phyloP scores from a whole-genome alignment of 1,284 basidiomycete genomes.

The Inonotus obliquus region DNA sequence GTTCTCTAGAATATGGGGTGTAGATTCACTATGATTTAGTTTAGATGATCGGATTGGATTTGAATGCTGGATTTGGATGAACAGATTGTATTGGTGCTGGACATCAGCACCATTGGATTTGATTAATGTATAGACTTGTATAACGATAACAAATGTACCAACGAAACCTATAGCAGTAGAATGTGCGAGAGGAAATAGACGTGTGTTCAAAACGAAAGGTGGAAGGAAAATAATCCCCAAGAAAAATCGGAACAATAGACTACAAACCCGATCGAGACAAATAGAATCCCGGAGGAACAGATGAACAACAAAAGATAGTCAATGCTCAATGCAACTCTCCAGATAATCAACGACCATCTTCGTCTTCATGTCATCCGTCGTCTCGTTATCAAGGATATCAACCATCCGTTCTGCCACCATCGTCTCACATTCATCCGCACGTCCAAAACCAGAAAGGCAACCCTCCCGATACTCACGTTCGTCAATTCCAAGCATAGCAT shows the following conservation, averaged over 20 bases:
- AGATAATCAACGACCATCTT: constrained; percentile 43
- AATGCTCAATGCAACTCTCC: constrained; percentile 36
- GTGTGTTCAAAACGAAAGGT: too few species aligned
- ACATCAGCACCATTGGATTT: background rate
- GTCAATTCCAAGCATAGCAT: constrained; percentile 49
- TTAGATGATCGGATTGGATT: background rate
- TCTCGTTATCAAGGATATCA: constrained; percentile 38
- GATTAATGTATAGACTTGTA: background rate
- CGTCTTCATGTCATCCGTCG: constrained; percentile 29
- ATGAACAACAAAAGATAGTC: constrained; percentile 21
- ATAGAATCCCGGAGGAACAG: background rate
- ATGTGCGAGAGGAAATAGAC: too few species aligned
- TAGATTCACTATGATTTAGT: too few species aligned
- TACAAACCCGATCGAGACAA: background rate
- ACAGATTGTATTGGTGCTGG: background rate
- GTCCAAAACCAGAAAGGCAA: constrained; percentile 66
- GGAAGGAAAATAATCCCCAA: background rate
- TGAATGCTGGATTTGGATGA: background rate
- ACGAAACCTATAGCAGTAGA: background rate
- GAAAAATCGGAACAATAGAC: background rate
- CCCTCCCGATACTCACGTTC: constrained; percentile 61
- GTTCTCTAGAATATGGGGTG: constrained; percentile 55
- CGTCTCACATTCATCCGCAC: constrained; percentile 67
- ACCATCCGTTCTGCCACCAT: constrained; percentile 54
- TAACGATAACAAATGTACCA: background rate